phyloP scores from a whole-genome alignment of 169 alveolate genomes.

The Plasmodium sp. region DNA sequence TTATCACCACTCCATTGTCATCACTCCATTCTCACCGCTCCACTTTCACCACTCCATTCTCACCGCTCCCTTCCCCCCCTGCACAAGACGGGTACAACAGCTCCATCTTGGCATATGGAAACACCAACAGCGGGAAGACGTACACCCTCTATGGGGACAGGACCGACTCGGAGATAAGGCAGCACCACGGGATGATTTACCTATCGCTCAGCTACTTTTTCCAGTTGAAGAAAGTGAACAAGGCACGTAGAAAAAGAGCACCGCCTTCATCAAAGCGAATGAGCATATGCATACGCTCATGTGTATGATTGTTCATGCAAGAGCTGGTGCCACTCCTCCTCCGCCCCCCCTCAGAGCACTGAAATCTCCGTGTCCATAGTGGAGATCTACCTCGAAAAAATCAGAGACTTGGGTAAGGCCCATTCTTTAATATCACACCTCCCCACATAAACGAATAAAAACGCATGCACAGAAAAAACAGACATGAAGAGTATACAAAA shows the following conservation, averaged over 20 bases:
- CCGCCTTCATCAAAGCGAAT: not conserved
- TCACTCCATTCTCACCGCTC: too few relatives aligned
- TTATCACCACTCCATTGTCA: not conserved
- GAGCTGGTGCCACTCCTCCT: not conserved
- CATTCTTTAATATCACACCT: not conserved
- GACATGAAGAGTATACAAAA: not conserved
- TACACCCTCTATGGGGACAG: slow-evolving; percentile 63
- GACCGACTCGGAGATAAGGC: not conserved
- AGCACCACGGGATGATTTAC: slow-evolving; percentile 34
- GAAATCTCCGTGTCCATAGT: slow-evolving; percentile 49
- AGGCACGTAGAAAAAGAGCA: not conserved
- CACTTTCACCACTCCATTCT: not conserved
- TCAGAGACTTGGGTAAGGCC: slow-evolving; percentile 48
- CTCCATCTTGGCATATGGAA: slow-evolving; percentile 70
- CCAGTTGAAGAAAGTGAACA: slow-evolving; percentile 24
- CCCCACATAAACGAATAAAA: not conserved
- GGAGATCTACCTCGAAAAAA: slow-evolving; percentile 65
- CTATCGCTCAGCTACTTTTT: slow-evolving; percentile 33
- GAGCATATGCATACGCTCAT: not conserved
- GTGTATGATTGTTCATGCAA: not conserved
- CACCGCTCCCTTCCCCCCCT: not conserved
- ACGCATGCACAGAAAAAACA: not conserved
- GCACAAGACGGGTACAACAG: slow-evolving; percentile 66
- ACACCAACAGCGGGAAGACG: slow-evolving; percentile 70
- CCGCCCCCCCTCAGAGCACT: not conserved